A percentile compares a stretch with the other conserved stretches of the same genome.
Evolutionary conservation across 441 rosid genomes (phyloP).

Genomic region (Euphorbia schlechtendalii): DNA sequence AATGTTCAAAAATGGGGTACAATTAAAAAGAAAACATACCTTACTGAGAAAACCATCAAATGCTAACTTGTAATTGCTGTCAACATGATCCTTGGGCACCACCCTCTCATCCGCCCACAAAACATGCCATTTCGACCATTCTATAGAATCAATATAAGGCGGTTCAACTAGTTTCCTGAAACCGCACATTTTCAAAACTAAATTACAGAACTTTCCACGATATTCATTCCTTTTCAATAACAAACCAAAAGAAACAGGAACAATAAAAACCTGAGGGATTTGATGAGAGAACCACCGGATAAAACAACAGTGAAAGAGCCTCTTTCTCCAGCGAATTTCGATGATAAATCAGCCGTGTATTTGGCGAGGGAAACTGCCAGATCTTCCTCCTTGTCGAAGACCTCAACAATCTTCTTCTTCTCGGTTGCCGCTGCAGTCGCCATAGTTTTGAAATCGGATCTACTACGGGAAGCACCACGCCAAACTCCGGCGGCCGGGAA

Average conservation of each 20-base stretch:
- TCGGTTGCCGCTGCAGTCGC: not conserved
- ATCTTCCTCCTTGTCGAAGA: conserved; percentile 48
- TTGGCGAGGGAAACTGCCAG: conserved; percentile 60
- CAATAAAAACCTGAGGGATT: conserved; percentile 67
- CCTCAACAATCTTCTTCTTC: conserved; percentile 19
- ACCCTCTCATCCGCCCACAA: conserved; percentile 95
- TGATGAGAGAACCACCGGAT: conserved; percentile 84
- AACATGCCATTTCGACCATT: conserved; percentile 85
- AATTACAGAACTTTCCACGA: not conserved
- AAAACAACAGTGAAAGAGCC: conserved; percentile 76
- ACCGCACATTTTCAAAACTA: no score
- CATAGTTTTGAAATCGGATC: no score
- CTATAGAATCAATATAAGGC: conserved; percentile 60
- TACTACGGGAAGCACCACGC: no score
- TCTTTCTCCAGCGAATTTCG: conserved; percentile 52
- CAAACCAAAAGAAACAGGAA: no score
- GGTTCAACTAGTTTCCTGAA: conserved; percentile 67
- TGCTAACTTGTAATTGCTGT: conserved; percentile 86
- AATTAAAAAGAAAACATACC: conserved; percentile 28
- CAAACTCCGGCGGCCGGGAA: no score
- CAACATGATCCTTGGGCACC: conserved; percentile 73
- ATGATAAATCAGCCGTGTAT: conserved; percentile 58
- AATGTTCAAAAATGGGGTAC: no score
- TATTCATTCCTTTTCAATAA: not conserved
- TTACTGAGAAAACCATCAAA: conserved; percentile 58